Base-by-base conservation (phyloP, 495 filamentous ascomycete genomes). In the Recurvomyces mirabilis region DNA sequence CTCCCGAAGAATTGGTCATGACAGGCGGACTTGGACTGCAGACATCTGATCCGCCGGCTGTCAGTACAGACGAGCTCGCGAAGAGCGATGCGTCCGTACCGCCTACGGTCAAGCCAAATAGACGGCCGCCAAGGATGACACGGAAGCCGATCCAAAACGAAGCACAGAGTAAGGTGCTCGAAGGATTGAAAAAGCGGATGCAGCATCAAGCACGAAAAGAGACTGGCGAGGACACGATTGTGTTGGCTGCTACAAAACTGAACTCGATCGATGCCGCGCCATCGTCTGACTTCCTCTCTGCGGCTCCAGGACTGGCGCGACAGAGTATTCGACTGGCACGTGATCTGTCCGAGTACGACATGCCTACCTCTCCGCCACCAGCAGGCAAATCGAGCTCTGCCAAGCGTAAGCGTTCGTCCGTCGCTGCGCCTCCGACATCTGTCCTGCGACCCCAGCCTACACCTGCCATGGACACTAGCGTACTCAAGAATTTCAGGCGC, bases 401-500 rank as follows among this genome's bases (percentile, higher is more conserved):
- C 15, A 23, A 49, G 15, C 51, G 50, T 21, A n/a, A n/a, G n/a
- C n/a, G n/a, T n/a, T n/a, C n/a, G n/a, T 31, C 46, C 18, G 45
- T 46, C 6, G 12, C 42, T 2, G 46, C 24, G 17, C 39, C 18
- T 9, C 45, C 45, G 6, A 21, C 39, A 4, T 58, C 55, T 21
- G 38, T 32, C 12, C 29, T 44, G 0, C 42, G 44, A 28, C 32
- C 38, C 17, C 47, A 47, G 5, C 26, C 22, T 11, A 77, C 72
- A 3, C 72, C 74, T 36, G 70, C 67, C 3, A 69, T 69, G 35
- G 74, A 79, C 28, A 75, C 55, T 21, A 77, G 74, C 5, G 60
- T 79, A 13, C 46, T 68, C 15, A 58, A 55, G 28, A 81, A 79
- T 51, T 83, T 83, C 60, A 78, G 72, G 46, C 66, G 74, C 26